Evolutionary conservation across 805 yeast species (phyloP).

Genomic region (Candida insectorum): DNA sequence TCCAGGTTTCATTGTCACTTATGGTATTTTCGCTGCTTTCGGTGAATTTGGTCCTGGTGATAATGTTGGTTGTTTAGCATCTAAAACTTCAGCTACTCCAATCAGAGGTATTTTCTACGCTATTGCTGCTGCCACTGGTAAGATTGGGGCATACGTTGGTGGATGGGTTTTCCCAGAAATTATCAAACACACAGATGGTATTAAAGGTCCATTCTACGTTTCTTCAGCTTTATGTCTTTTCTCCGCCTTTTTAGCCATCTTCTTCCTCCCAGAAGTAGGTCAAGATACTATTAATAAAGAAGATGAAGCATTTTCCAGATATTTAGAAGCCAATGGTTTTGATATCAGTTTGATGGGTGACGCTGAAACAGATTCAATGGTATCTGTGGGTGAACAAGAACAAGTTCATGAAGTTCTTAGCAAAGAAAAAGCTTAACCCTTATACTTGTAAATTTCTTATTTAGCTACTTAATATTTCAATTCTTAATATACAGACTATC

Average conservation of each 20-base stretch:
- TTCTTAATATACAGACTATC: too few relatives aligned
- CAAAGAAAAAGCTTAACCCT: too few relatives aligned
- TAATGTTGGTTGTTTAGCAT: constrained; percentile 81
- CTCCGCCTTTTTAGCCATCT: constrained; percentile 64
- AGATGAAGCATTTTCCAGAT: constrained; percentile 67
- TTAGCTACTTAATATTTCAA: too few relatives aligned
- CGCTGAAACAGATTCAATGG: constrained; percentile 1
- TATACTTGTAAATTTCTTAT: too few relatives aligned
- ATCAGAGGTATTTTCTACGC: constrained; percentile 90
- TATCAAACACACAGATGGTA: constrained; percentile 49
- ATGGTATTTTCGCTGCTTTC: constrained; percentile 80
- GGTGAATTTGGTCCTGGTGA: constrained; percentile 97
- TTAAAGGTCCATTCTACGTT: constrained; percentile 55
- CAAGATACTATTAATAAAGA: constrained; percentile 80
- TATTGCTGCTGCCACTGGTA: constrained; percentile 87
- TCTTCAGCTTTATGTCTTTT: constrained; percentile 74
- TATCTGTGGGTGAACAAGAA: constrained; percentile 5
- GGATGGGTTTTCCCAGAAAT: constrained; percentile 85
- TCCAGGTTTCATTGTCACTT: constrained; percentile 80
- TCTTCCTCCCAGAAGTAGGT: constrained; percentile 75
- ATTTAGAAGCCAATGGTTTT: constrained; percentile 65
- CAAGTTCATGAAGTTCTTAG: constrained; percentile 1
- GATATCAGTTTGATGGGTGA: constrained; percentile 61
- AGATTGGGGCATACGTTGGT: constrained; percentile 90
- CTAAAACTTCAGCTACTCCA: constrained; percentile 83